phyloP scores from a whole-genome alignment of 2,329 filamentous ascomycete genomes.

The Colletotrichum sp. region DNA sequence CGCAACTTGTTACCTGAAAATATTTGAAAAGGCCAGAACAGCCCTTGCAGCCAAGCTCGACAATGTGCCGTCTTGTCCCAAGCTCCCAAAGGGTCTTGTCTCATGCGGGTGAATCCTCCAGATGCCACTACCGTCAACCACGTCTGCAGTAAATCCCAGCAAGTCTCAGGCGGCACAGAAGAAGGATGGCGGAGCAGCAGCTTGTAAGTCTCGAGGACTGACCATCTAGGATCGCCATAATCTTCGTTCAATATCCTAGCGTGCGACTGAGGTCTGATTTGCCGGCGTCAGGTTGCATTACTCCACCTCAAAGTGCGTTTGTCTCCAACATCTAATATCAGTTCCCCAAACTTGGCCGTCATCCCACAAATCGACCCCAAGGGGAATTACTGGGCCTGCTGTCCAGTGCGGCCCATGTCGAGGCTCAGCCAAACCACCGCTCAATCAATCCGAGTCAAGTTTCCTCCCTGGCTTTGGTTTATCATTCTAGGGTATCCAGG shows the following conservation, averaged over 20 bases:
- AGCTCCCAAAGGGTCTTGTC: neutral
- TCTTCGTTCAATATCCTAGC: neutral
- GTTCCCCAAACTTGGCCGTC: conserved; percentile 7
- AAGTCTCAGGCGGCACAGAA: neutral
- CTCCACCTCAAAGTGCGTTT: neutral
- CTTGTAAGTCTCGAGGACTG: neutral
- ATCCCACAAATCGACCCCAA: conserved; percentile 10
- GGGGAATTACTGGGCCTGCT: conserved; percentile 11
- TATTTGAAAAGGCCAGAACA: neutral
- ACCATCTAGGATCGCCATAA: neutral
- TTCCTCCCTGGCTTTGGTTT: neutral
- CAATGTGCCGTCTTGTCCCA: neutral
- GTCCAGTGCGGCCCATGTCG: neutral
- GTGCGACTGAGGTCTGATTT: conserved; percentile 1
- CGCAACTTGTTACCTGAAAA: neutral
- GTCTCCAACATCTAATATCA: neutral
- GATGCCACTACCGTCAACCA: neutral
- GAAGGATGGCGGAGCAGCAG: neutral
- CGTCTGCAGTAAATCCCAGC: neutral
- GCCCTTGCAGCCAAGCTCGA: neutral
- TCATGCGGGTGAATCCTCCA: neutral
- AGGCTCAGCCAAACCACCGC: neutral
- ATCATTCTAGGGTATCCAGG: neutral
- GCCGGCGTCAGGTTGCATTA: neutral
- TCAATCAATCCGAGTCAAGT: neutral